Base-by-base conservation (phyloP, 2,329 filamentous ascomycete species). In the Colletotrichum tamarilloi region DNA sequence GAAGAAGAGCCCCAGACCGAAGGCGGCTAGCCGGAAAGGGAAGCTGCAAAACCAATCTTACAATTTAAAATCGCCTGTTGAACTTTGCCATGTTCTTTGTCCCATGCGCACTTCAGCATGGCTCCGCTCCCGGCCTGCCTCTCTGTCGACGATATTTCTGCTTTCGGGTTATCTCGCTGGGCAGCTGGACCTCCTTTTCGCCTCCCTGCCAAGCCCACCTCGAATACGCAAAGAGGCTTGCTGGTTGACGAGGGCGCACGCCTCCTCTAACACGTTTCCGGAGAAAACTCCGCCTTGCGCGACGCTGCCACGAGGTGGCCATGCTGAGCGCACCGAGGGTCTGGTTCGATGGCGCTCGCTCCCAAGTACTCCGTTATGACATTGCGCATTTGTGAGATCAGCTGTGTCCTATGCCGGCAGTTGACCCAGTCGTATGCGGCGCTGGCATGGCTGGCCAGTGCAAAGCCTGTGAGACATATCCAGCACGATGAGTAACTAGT, bases 291-390 rank as follows among this genome's bases (percentile, higher is more conserved):
- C 19, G 38, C 24, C 28, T 68, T 58, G 65, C 30, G 53, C 53
- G 46, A n/a, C 24, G 30, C 24, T 73, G 70, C 70, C 70, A 73
- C 70, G 70, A 70, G 70, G 70, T 49, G 60, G 55, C 67, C 70
- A 73, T 73, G 70, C 67, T 62, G 59, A 70, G 56, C 60, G 38
- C 28, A 49, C 70, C 56, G 56, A 49, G 35, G n/a, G 52, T 14
- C 59, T 52, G 67, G 60, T 46, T 71, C 58, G 26, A 24, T 19
- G 42, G 55, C 57, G 24, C 38, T 24, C 38, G 14, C 38, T 19
- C 38, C 16, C 6, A 42, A 42, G 24, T 46, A n/a, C 32, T 49
- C 28, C 19, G 24, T 55, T 19, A 19, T n/a, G 6, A 53, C 42
- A 42, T 38, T 42, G 53, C 22, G 53, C n/a, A 38, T 24, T 28